Percentiles rank a stretch among this genome's conserved stretches.
phyloP scores from a whole-genome alignment of 352 stramenopile species.

The Phytophthora europaea region DNA sequence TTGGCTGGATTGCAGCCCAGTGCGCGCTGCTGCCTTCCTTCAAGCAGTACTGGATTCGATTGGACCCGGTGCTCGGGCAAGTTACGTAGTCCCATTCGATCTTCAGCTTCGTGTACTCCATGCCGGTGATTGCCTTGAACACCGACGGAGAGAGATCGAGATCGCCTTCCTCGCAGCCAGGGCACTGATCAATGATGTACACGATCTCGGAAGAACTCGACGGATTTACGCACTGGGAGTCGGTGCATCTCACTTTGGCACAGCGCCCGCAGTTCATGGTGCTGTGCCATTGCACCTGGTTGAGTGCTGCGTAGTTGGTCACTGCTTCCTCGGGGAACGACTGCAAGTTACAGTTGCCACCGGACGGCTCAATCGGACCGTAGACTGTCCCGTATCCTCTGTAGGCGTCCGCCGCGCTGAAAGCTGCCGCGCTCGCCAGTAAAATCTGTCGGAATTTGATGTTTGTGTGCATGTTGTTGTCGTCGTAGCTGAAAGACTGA shows the following conservation, averaged over 20 bases:
- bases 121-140: slow-evolving; percentile 31
- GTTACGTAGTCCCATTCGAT: slow-evolving; percentile 37
- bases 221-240: slow-evolving; percentile 15
- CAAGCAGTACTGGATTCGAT: slow-evolving; percentile 24
- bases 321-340: slow-evolving; percentile 9
- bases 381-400: slow-evolving; percentile 27
- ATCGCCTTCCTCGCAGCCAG: slow-evolving; percentile 26
- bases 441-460: slow-evolving; percentile 10
- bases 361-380: slow-evolving; percentile 20
- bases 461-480: slow-evolving; percentile 17
- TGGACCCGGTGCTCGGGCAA: slow-evolving; percentile 19
- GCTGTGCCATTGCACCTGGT: slow-evolving; percentile 30
- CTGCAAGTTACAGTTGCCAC: slow-evolving; percentile 38
- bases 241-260: slow-evolving; percentile 27
- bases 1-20: slow-evolving; percentile 35
- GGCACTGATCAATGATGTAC: slow-evolving; percentile 35
- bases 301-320: slow-evolving; percentile 29
- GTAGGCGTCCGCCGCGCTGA: slow-evolving; percentile 11
- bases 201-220: slow-evolving; percentile 26
- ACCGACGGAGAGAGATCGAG: slow-evolving; percentile 30
- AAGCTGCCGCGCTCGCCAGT: slow-evolving; percentile 1
- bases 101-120: slow-evolving; percentile 7
- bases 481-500: neutral
- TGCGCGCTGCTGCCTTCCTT: slow-evolving; percentile 31
- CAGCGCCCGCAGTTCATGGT: slow-evolving; percentile 33